A percentile compares a stretch with the other conserved stretches of the same genome.
Conservation (phyloP, 2,329 filamentous ascomycete species). For the Didymella segeticola region DNA sequence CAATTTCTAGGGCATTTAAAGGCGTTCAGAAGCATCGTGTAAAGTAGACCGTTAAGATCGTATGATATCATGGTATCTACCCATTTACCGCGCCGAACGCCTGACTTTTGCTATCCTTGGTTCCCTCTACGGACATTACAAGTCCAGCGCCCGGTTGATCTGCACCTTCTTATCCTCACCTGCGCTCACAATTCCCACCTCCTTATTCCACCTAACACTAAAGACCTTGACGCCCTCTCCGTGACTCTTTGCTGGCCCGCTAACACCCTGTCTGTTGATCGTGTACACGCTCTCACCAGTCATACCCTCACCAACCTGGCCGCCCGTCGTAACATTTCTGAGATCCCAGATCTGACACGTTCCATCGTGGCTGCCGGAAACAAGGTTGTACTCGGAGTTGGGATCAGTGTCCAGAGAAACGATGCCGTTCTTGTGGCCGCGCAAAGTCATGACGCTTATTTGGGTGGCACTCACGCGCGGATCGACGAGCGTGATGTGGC, state of each 20-base stretch:
- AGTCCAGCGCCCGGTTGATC: constrained; percentile 66
- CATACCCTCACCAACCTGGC: constrained; percentile 57
- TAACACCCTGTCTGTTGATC: constrained; percentile 76
- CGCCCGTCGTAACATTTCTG: constrained; percentile 68
- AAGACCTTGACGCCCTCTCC: constrained; percentile 93
- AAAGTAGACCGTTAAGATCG: constrained; percentile 1
- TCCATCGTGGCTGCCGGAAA: constrained; percentile 89
- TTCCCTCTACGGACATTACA: constrained; percentile 4
- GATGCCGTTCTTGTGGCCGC: constrained; percentile 82
- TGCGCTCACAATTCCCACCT: constrained; percentile 86
- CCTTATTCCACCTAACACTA: constrained; percentile 82
- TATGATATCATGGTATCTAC: constrained; percentile 26
- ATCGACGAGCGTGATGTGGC: constrained; percentile 92
- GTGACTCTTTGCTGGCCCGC: constrained; percentile 59
- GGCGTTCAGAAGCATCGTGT: not conserved
- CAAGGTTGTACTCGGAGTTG: constrained; percentile 79
- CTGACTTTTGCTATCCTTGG: constrained; percentile 12
- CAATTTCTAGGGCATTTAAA: not conserved
- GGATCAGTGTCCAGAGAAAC: constrained; percentile 66
- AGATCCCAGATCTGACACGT: constrained; percentile 96
- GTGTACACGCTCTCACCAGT: constrained; percentile 77
- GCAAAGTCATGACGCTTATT: constrained; percentile 86
- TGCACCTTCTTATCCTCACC: constrained; percentile 96
- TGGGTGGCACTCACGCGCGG: constrained; percentile 78
- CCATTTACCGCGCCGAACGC: constrained; percentile 21